A percentile compares a stretch with the other conserved stretches of the same genome.
Conservation (phyloP, 768 basidiomycete genomes). For the Mycena galopus region DNA sequence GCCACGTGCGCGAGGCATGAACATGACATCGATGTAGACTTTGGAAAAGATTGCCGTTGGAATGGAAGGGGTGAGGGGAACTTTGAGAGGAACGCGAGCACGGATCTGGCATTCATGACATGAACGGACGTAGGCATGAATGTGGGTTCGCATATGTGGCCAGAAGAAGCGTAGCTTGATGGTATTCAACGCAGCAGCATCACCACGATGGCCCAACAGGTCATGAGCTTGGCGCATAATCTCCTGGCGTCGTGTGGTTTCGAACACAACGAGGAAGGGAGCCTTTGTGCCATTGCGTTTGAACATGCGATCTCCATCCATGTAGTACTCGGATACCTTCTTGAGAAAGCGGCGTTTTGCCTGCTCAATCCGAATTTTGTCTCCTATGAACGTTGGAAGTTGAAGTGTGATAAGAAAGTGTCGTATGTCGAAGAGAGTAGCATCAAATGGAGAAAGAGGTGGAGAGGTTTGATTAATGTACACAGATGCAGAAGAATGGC, state of each 20-base stretch:
- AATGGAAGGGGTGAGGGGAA: conserved; percentile 24
- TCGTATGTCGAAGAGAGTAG: conserved; percentile 20
- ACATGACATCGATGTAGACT: conserved; percentile 41
- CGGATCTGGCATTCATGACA: conserved; percentile 46
- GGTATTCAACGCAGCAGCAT: conserved; percentile 9
- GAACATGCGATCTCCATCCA: conserved; percentile 22
- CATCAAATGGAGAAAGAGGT: not conserved
- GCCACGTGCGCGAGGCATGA: conserved; percentile 39
- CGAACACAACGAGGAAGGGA: conserved; percentile 20
- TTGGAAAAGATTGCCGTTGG: conserved; percentile 33
- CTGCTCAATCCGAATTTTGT: not conserved
- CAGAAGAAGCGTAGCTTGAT: conserved; percentile 41
- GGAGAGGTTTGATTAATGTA: conserved; percentile 4
- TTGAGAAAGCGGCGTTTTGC: conserved; percentile 27
- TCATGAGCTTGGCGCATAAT: conserved; percentile 39
- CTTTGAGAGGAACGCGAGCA: conserved; percentile 6
- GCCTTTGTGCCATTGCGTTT: conserved; percentile 9
- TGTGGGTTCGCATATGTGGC: conserved; percentile 32
- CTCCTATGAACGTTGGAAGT: conserved; percentile 12
- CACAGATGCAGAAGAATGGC: not conserved
- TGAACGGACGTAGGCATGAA: conserved; percentile 39
- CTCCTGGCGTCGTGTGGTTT: conserved; percentile 8
- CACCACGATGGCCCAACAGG: conserved; percentile 39
- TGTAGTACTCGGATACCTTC: conserved; percentile 25
- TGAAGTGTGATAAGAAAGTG: conserved; percentile 36